Conservation (phyloP, 306 rosid genomes). For the Glycine latifolia region DNA sequence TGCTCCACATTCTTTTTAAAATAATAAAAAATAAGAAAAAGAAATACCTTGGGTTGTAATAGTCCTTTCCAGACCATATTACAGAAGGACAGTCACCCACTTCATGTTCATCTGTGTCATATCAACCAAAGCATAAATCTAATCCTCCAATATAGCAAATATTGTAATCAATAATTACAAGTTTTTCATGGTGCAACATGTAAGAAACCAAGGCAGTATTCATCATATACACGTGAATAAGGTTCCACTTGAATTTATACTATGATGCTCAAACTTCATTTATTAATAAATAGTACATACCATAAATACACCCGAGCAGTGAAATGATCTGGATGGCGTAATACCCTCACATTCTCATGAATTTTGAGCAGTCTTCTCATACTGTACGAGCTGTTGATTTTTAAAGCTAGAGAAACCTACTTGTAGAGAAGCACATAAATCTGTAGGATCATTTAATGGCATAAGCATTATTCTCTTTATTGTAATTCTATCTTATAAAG, state of each 20-base stretch:
- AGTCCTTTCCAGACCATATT: constrained; percentile 99
- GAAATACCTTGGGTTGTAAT: constrained; percentile 91
- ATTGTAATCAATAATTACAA: constrained; percentile 93
- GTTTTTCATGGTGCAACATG: constrained; percentile 99
- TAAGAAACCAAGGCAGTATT: constrained; percentile 56
- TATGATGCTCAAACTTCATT: constrained; percentile 40
- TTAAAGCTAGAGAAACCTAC: constrained; percentile 96
- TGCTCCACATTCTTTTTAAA: background rate
- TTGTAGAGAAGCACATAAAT: constrained; percentile 95
- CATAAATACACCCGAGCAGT: constrained; percentile 88
- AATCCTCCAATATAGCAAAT: constrained; percentile 95
- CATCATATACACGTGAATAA: constrained; percentile 32
- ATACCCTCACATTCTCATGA: constrained; percentile 93
- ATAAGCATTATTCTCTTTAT: constrained; percentile 25
- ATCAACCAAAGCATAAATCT: constrained; percentile 99
- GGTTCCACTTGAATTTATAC: constrained; percentile 38
- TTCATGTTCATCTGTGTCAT: constrained; percentile 87
- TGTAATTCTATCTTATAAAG: constrained; percentile 31
- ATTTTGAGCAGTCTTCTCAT: constrained; percentile 86
- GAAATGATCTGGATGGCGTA: constrained; percentile 94
- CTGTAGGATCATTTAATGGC: constrained; percentile 55
- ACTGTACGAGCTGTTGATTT: constrained; percentile 90
- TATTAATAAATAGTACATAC: constrained; percentile 56
- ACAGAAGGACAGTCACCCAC: constrained; percentile 88
- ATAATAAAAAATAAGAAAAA: constrained; percentile 3